Base-by-base conservation (phyloP, 2,329 filamentous ascomycete species). In the Grosmannia serpens region DNA sequence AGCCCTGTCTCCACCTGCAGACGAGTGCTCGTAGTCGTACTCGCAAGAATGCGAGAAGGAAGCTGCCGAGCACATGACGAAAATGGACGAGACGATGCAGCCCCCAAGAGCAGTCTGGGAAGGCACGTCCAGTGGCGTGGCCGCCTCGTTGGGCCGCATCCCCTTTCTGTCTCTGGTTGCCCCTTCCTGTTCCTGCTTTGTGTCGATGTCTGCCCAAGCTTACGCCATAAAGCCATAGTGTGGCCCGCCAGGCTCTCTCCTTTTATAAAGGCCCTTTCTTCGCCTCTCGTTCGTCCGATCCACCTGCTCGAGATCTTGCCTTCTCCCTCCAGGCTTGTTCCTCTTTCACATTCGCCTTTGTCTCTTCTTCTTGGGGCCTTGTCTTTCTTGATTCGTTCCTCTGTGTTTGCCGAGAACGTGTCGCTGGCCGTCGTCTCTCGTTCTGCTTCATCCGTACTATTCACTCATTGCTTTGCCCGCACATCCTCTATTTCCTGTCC, bases 251-350 rank as follows among this genome's bases (percentile, higher is more conserved):
- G 17, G 17, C 27, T 10, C 24, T 24, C 29, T 29, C 17, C n/a
- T 55, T 44, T 56, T 56, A 35, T 38, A 56, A 56, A 56, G 44
- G n/a, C 31, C 9, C 31, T 24, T 22, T 53, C 27, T 24, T 31
- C 35, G 33, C 38, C 26, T 53, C 49, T 47, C 35, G 49, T 57
- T 60, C 55, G 51, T 38, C 55, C 49, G 51, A 55, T 58, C 44
- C 44, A 50, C 41, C 35, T 20, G 27, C 50, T 27, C 22, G 22
- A 47, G 38, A 47, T 53, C 50, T 53, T 46, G 1, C 38, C 44
- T 13, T 33, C n/a, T n/a, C n/a, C n/a, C n/a, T n/a, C n/a, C n/a
- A n/a, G n/a, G n/a, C n/a, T n/a, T n/a, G n/a, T 15, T 35, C 27
- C 13, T 35, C 13, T 17, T 38, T 9, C 41, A 44, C 20, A 10